Evolutionary conservation across 495 filamentous ascomycete species (phyloP).

Genomic region (Xylaria flabelliformis): DNA sequence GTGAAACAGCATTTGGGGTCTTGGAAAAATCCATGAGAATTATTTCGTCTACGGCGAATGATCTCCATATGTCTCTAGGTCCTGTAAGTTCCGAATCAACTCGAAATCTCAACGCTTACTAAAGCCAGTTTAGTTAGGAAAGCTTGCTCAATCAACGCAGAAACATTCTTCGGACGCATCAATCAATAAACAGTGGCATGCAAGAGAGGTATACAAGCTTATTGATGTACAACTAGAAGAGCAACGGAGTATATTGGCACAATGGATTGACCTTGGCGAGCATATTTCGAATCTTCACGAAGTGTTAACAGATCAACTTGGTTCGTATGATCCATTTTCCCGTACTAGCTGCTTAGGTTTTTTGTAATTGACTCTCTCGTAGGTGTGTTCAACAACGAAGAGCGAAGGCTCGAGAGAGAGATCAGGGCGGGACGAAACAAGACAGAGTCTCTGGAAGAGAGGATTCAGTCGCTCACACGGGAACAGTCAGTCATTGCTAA

Average conservation of each 20-base stretch:
- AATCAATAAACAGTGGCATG: constrained; percentile 3
- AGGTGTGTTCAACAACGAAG: background rate
- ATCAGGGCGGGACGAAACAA: background rate
- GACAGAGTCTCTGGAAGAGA: background rate
- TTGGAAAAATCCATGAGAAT: background rate
- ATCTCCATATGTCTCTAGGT: background rate
- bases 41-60: background rate
- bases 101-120: background rate
- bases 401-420: background rate
- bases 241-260: background rate
- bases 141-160: constrained; percentile 1
- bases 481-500: background rate
- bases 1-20: background rate
- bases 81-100: background rate
- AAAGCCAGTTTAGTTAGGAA: background rate
- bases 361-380: background rate
- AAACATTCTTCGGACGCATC: background rate
- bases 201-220: constrained; percentile 1
- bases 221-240: constrained; percentile 2
- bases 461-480: background rate
- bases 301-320: background rate
- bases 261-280: background rate
- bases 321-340: background rate
- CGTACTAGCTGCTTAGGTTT: background rate
- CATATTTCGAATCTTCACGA: constrained; percentile 1